Evolutionary conservation across 495 filamentous ascomycete genomes (phyloP).

Genomic region (Lasiosphaeriaceae sp.): DNA sequence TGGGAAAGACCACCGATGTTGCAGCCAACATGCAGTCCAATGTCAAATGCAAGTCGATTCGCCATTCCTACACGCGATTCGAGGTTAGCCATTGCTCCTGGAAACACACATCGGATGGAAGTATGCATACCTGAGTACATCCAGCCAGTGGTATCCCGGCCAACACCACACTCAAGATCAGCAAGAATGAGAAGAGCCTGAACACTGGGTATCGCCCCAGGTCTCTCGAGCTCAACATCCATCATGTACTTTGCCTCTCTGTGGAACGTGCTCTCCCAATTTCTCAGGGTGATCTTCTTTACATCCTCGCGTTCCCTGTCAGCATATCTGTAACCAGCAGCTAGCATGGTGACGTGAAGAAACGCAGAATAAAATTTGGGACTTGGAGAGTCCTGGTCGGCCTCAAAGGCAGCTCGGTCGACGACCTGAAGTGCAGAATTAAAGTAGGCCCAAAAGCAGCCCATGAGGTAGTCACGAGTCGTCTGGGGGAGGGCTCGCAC

Average conservation of each 20-base stretch:
- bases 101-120: not conserved
- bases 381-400: slow-evolving; percentile 40
- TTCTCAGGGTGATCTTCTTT: slow-evolving; percentile 39
- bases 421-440: slow-evolving; percentile 45
- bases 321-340: slow-evolving; percentile 48
- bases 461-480: slow-evolving; percentile 50
- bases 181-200: slow-evolving; percentile 48
- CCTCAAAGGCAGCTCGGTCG: slow-evolving; percentile 45
- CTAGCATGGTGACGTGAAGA: slow-evolving; percentile 50
- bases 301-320: slow-evolving; percentile 46
- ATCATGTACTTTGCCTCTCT: slow-evolving; percentile 51
- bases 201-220: slow-evolving; percentile 47
- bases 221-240: slow-evolving; percentile 47
- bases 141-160: slow-evolving; percentile 50
- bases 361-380: slow-evolving; percentile 47
- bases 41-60: slow-evolving; percentile 46
- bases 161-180: slow-evolving; percentile 50
- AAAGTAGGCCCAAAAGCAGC: slow-evolving; percentile 49
- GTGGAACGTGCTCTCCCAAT: slow-evolving; percentile 49
- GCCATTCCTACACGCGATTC: slow-evolving; percentile 29
- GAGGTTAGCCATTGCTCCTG: slow-evolving; percentile 7
- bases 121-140: slow-evolving; percentile 43
- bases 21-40: slow-evolving; percentile 46
- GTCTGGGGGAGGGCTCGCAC: slow-evolving; percentile 38
- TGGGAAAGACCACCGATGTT: slow-evolving; percentile 32